Conservation (phyloP, 2,329 filamentous ascomycete genomes). For the Aspergillus alliaceus region DNA sequence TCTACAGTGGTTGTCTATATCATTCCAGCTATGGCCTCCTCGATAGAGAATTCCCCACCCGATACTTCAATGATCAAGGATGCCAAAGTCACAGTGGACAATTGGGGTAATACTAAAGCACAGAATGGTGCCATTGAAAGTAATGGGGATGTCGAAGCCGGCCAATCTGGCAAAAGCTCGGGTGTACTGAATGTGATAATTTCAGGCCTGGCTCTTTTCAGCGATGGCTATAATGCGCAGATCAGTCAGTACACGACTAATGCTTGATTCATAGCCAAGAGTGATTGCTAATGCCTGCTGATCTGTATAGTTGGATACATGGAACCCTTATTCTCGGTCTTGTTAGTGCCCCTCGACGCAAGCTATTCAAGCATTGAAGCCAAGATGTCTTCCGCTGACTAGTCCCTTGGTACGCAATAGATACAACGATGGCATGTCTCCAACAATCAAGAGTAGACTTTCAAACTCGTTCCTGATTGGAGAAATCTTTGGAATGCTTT, state of each 20-base stretch:
- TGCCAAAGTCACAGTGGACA: constrained; percentile 9
- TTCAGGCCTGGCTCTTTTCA: constrained; percentile 38
- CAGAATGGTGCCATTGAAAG: not conserved
- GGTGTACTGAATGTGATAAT: constrained; percentile 36
- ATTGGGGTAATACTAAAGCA: not conserved
- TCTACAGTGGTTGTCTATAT: too few relatives aligned
- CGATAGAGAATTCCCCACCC: constrained; percentile 4
- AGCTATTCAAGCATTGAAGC: not conserved
- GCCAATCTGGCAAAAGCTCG: constrained; percentile 10
- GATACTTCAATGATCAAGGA: constrained; percentile 11
- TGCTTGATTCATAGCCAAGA: not conserved
- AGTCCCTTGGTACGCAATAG: constrained; percentile 8
- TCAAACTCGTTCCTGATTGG: constrained; percentile 59
- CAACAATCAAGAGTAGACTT: constrained; percentile 50
- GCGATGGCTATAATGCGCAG: constrained; percentile 41
- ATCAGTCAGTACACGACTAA: constrained; percentile 22
- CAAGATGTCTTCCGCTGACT: constrained; percentile 8
- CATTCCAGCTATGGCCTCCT: not conserved
- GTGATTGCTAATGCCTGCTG: not conserved
- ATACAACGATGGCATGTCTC: constrained; percentile 33
- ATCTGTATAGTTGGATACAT: constrained; percentile 30
- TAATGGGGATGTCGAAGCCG: not conserved
- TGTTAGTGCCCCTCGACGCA: constrained; percentile 16
- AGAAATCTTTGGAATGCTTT: constrained; percentile 57
- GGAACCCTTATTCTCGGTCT: constrained; percentile 34